phyloP scores from a whole-genome alignment of 805 yeast species.

The Nakazawaea populi region DNA sequence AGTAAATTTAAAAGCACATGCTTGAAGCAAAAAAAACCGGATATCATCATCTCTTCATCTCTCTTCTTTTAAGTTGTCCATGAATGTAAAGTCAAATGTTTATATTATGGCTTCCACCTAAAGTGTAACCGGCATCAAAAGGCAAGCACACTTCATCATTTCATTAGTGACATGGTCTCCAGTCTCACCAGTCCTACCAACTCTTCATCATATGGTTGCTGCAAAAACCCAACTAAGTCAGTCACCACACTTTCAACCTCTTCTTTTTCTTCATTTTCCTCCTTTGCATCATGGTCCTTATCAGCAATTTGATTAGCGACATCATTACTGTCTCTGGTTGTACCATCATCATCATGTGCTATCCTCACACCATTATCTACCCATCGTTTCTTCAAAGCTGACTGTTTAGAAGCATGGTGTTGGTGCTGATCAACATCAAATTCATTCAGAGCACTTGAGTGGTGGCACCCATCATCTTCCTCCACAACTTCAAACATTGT shows the following conservation, averaged over 20 bases:
- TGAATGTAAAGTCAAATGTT: too few relatives aligned
- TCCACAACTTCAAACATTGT: constrained; percentile 6
- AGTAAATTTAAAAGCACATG: too few relatives aligned
- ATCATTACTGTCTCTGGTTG: too few relatives aligned
- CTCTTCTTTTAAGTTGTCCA: too few relatives aligned
- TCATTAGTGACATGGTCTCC: neutral
- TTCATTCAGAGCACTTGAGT: neutral
- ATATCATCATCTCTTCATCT: too few relatives aligned
- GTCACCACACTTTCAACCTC: neutral
- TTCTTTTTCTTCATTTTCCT: neutral
- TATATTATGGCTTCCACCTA: too few relatives aligned
- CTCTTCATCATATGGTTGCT: neutral
- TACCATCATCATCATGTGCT: too few relatives aligned
- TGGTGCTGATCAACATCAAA: neutral
- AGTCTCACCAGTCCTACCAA: neutral
- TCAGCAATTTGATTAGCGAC: neutral
- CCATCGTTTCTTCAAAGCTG: too few relatives aligned
- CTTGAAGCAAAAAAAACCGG: too few relatives aligned
- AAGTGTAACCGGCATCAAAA: too few relatives aligned
- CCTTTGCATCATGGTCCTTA: neutral
- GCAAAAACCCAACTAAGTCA: neutral
- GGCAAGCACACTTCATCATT: neutral
- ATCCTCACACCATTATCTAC: too few relatives aligned
- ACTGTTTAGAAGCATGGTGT: too few relatives aligned
- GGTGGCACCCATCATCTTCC: neutral